Base-by-base conservation (phyloP, 306 rosid species). In the Dalbergia oliveri region DNA sequence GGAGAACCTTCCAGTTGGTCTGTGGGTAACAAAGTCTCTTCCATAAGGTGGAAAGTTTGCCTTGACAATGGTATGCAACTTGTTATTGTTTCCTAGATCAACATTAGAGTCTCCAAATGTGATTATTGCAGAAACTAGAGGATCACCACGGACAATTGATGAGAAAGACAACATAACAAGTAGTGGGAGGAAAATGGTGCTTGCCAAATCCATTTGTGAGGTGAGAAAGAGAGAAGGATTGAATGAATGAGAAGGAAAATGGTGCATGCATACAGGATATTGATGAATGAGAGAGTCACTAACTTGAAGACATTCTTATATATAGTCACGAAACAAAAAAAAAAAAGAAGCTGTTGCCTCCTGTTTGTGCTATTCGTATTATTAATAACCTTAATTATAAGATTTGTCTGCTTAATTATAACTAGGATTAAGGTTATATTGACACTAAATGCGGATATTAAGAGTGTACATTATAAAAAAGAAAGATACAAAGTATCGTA, bases 1-100 rank as follows among this genome's bases (percentile, higher is more conserved):
- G 79, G 89, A 87, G 83, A 91, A 91, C 84, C 93, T 86, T 69
- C 91, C 96, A 3, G 93, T 91, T 15, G 96, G 89, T 82, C 10
- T 69, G 53, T 83, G 93, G 47, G 70, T 66, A 18, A 84, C 85
- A 68, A 91, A 91, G 87, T 91, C 91, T 88, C 93, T 89, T 71
- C 91, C 93, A 66, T 91, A 89, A 45, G 93, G 93, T 69, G 81
- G 89, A 50, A 87, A 87, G 84, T 89, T 84, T 53, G 96, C 87
- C 83, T 89, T 91, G 45, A 81, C 73, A 15, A 78, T n/a, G n/a
- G 93, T 87, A 39, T 4, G 13, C 18, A 86, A 83, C 63, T 86
- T 16, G 84, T 88, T 89, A 23, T 91, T 91, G 71, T 89, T 89
- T 77, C 96, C 96, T 11, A 64, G 84, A 69, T 87, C 93, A 68